Percentiles rank a stretch among this genome's conserved stretches.
phyloP scores from a whole-genome alignment of 108 stramenopile species.

The Craspedostauros australis region DNA sequence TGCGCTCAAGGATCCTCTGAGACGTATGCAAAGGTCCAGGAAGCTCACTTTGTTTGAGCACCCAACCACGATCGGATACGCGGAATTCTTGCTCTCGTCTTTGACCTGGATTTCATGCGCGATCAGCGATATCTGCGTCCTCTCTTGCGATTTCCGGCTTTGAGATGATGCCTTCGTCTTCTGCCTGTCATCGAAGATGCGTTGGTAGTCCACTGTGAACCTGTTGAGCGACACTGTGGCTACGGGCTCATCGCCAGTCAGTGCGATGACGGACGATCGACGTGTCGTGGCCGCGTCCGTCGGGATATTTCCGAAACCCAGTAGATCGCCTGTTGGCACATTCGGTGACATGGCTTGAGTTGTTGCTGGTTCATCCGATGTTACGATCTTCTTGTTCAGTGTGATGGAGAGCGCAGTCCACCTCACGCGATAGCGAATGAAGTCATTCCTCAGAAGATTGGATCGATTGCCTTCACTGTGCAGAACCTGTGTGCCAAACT shows the following conservation, averaged over 20 bases:
- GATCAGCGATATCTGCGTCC: slow-evolving; percentile 70
- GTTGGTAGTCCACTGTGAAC: slow-evolving; percentile 79
- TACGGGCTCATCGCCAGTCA: too few species aligned
- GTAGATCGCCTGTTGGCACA: too few species aligned
- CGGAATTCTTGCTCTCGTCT: slow-evolving; percentile 60
- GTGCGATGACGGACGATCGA: too few species aligned
- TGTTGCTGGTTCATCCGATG: too few species aligned
- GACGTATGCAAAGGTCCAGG: slow-evolving; percentile 70
- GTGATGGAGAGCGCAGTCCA: slow-evolving; percentile 75
- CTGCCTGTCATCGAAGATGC: slow-evolving; percentile 64
- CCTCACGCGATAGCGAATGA: slow-evolving; percentile 62
- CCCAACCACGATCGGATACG: slow-evolving; percentile 67
- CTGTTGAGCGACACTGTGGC: too few species aligned
- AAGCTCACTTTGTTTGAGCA: slow-evolving; percentile 49
- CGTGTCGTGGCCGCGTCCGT: too few species aligned
- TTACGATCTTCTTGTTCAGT: slow-evolving; percentile 45
- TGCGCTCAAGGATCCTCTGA: slow-evolving; percentile 60
- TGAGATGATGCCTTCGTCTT: too few species aligned
- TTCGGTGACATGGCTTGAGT: too few species aligned
- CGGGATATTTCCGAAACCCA: too few species aligned
- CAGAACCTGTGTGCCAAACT: too few species aligned
- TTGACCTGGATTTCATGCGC: slow-evolving; percentile 62
- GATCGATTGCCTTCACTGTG: slow-evolving; percentile 12
- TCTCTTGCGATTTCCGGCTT: slow-evolving; percentile 48
- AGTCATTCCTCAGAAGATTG: slow-evolving; percentile 49